Conservation (phyloP, 2,329 filamentous ascomycete species). For the Botryotinia narcissicola region DNA sequence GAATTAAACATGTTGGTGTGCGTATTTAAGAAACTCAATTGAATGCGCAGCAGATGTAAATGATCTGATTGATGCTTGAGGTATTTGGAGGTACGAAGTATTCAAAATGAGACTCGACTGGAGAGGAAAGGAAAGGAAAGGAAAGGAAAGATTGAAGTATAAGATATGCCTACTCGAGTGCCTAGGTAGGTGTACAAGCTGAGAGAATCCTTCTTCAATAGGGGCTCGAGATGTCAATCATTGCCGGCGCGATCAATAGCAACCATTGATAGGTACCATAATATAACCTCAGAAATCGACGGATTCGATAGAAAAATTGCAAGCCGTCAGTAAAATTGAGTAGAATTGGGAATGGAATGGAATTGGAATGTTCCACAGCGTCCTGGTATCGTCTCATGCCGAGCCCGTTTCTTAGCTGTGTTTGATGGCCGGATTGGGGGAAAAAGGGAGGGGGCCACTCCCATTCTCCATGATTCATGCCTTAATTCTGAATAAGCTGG, state of each 20-base stretch:
- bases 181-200: neutral
- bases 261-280: neutral
- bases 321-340: neutral
- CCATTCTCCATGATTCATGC: neutral
- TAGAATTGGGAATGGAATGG: neutral
- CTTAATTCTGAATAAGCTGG: neutral
- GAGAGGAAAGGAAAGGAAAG: neutral
- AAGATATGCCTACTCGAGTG: neutral
- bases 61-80: neutral
- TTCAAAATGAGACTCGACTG: neutral
- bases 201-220: neutral
- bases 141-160: neutral
- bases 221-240: neutral
- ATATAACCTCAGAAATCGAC: neutral
- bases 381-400: neutral
- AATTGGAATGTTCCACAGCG: neutral
- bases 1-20: constrained; percentile 2
- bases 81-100: neutral
- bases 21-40: neutral
- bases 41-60: neutral
- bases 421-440: neutral
- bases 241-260: neutral
- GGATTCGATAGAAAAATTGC: neutral
- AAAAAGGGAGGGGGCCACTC: neutral
- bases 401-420: neutral